Conservation (phyloP, 345 rosid species). For the Conringia planisiliqua region DNA sequence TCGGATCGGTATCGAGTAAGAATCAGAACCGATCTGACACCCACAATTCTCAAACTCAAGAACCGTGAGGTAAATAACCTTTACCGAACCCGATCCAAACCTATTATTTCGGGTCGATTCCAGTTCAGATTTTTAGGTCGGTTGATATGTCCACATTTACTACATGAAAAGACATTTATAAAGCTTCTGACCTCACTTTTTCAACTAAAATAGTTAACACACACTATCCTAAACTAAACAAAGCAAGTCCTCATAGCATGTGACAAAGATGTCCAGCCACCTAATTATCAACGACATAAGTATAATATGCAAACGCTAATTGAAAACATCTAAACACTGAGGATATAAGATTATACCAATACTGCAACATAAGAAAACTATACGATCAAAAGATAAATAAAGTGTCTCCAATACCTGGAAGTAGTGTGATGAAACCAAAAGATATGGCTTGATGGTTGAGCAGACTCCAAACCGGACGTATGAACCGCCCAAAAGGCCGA, state of each 20-base stretch:
- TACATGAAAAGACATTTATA: too few species aligned
- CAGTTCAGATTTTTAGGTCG: too few species aligned
- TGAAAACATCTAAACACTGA: background rate
- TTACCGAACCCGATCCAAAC: too few species aligned
- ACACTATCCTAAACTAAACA: background rate
- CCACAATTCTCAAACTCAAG: too few species aligned
- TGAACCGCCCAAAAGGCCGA: background rate
- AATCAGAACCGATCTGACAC: too few species aligned
- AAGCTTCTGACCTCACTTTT: background rate
- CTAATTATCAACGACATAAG: background rate
- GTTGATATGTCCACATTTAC: too few species aligned
- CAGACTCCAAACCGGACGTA: background rate
- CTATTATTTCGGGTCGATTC: too few species aligned
- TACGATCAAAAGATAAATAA: background rate
- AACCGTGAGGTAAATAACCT: too few species aligned
- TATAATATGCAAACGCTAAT: background rate
- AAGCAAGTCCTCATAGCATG: background rate
- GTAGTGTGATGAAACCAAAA: background rate
- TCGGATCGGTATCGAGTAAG: too few species aligned
- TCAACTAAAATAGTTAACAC: background rate
- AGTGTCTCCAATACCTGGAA: background rate
- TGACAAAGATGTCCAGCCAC: background rate
- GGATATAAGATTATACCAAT: background rate
- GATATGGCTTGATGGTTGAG: background rate
- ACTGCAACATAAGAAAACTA: background rate